Base-by-base conservation (phyloP, 371 early-diverging fungal species). In the Thermomucor indicae-seudaticae region DNA sequence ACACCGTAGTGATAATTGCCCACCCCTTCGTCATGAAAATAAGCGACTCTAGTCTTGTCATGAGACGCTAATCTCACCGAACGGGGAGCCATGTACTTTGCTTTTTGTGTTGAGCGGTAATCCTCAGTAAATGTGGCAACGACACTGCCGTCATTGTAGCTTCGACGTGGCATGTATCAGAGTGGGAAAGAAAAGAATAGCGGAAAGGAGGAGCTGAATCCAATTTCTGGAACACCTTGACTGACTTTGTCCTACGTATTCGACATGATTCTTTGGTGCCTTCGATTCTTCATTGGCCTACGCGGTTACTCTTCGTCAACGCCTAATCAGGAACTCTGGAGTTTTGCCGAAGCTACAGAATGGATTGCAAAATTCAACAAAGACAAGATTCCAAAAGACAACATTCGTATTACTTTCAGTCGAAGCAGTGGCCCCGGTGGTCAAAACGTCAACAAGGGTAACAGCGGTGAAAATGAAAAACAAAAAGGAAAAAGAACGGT, bases 1-100 rank as follows among this genome's bases (percentile, higher is more conserved):
- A 84, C 84, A 17, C 97, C 95, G 65, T 91, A 95, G 57, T 96
- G 95, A 59, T 87, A 94, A 64, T 88, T 84, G 6, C 91, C 93
- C 17, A 88, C 93, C 20, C 88, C 85, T 60, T 91, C 89, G 49
- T 88, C 83, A 68, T 90, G 90, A 56, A 91, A 92, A 60, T 96
- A 95, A 20, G 93, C 79, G 8, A 93, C 91, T 38, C 84, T 66
- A 22, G 80, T 70, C 47, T 78, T 83, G 32, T 61, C 65, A 39
- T 76, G 73, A 41, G 77, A 63, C 20, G 77, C 77, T 42, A 76
- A 53, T 24, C 77, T 57, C 40, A 63, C 51, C 3, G 50, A 53
- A 11, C 47, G 43, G 7, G 71, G 55, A 37, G 68, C 46, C 60
- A 62, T 62, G 29, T 68, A 59, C 32, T 65, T 71, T 16, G 49